A percentile compares a stretch with the other conserved stretches of the same genome.
Conservation (phyloP, 768 basidiomycete species). For the Boletus pseudopeckii region DNA sequence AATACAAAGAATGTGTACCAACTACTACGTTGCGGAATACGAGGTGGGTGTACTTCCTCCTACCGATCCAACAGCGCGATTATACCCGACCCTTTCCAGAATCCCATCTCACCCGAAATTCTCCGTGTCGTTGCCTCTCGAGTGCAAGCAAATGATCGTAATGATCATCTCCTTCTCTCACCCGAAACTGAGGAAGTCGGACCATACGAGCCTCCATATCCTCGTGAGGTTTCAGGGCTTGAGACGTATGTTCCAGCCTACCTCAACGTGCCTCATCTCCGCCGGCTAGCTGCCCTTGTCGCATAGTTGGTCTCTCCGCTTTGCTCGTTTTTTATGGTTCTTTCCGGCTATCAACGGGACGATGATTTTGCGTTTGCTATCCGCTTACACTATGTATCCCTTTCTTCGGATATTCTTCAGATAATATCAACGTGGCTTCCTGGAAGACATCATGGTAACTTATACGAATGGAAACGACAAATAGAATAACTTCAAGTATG, state of each 20-base stretch:
- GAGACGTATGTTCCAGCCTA: conserved; percentile 96
- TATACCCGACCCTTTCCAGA: conserved; percentile 42
- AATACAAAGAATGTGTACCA: conserved; percentile 98
- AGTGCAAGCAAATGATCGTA: conserved; percentile 93
- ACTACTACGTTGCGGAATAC: conserved; percentile 98
- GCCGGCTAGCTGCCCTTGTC: conserved; percentile 83
- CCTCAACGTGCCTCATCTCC: conserved; percentile 83
- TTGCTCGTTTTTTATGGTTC: neutral
- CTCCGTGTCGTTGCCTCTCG: conserved; percentile 93
- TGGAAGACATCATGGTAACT: conserved; percentile 1
- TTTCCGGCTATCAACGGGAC: neutral
- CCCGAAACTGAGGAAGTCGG: conserved; percentile 98
- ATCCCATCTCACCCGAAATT: conserved; percentile 96
- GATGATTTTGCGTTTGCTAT: conserved; percentile 6
- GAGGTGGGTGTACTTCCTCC: conserved; percentile 55
- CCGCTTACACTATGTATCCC: conserved; percentile 21
- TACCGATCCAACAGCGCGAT: neutral
- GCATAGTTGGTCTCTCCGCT: conserved; percentile 41
- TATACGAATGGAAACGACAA: neutral
- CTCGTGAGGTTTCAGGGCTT: conserved; percentile 90
- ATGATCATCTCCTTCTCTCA: conserved; percentile 92
- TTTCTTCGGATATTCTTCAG: neutral
- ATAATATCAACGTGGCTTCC: conserved; percentile 16
- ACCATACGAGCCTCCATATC: conserved; percentile 89
- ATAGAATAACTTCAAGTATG: neutral